Conservation (phyloP, 2,329 filamentous ascomycete genomes). For the Aureobasidium sp. region DNA sequence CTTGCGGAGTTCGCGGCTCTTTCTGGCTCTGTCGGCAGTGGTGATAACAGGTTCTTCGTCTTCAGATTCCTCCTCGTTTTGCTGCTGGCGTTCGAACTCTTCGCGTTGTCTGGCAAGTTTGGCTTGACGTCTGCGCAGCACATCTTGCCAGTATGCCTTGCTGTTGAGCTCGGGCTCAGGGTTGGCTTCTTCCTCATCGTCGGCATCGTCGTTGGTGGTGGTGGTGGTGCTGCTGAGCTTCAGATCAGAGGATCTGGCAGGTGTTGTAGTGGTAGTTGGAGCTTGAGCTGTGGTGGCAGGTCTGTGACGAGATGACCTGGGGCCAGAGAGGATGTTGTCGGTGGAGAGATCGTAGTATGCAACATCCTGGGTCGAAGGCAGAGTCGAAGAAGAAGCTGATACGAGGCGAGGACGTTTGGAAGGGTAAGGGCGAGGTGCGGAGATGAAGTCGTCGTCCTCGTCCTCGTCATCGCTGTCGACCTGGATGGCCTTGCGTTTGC, state of each 20-base stretch:
- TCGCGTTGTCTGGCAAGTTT: neutral
- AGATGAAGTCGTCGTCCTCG: neutral
- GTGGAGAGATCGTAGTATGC: slow-evolving; percentile 5
- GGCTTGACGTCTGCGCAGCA: neutral
- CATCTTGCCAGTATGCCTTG: neutral
- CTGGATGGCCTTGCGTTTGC: neutral
- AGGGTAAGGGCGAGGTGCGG: neutral
- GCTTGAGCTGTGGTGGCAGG: too few species aligned
- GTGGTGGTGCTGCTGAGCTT: neutral
- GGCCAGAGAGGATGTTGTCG: neutral
- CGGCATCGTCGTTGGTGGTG: neutral
- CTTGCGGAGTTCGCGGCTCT: neutral
- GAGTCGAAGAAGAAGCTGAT: neutral
- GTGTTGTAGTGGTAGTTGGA: neutral
- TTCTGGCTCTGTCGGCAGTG: neutral
- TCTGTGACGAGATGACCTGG: neutral
- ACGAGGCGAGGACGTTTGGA: neutral
- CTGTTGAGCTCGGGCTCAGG: neutral
- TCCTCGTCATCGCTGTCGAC: neutral
- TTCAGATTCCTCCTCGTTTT: neutral
- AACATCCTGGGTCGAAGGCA: slow-evolving; percentile 3
- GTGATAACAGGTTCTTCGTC: neutral
- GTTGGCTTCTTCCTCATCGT: neutral
- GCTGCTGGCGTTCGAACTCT: neutral
- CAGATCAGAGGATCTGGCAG: neutral